Evolutionary conservation across 805 yeast species (phyloP), one percentile per base, ranked within the genome.

Genomic region (Saccharomycopsis javanensis): DNA sequence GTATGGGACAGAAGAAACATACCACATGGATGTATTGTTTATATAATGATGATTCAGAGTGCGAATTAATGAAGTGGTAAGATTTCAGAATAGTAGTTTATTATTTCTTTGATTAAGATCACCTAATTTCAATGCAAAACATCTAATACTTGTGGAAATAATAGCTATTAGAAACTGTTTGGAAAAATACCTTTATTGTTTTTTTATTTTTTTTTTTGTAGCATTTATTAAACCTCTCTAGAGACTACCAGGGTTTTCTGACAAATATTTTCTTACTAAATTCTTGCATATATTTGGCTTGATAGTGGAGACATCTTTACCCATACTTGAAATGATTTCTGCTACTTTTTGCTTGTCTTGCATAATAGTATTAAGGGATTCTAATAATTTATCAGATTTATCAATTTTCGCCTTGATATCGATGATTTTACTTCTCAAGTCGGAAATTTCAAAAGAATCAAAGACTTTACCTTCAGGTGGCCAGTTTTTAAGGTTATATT

Each of bases 251-350:
- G n/a, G 23, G 28, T 42, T 42, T 23, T 42, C 48, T 6, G 48
- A 42, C n/a, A 42, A 42, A 67, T 77, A 83, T 70, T 86, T 87
- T 67, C 89, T 78, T 64, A 87, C 69, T 51, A 88, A 70, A 69
- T 90, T 90, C 73, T 86, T 88, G 66, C 77, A 81, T 23, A 83
- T 80, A 68, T 76, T 76, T 54, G 72, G 73, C 66, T 79, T 78
- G 61, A 78, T 63, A 28, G 58, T 38, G 18, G 72, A 69, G 6
- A 79, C 77, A 33, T 75, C 69, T 57, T 67, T 68, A 10, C 77
- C 75, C 54, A 74, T 64, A 42, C 66, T 67, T 35, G 61, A 57
- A 27, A 75, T 65, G 38, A 78, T 72, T 38, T 63, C 61, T 51
- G 70, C 67, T 30, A 75, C 74, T 35, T 68, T 68, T 33, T 66